A percentile compares a stretch with the other conserved stretches of the same genome.
Conservation (phyloP, 2,329 filamentous ascomycete species). For the Penicillium sp. region DNA sequence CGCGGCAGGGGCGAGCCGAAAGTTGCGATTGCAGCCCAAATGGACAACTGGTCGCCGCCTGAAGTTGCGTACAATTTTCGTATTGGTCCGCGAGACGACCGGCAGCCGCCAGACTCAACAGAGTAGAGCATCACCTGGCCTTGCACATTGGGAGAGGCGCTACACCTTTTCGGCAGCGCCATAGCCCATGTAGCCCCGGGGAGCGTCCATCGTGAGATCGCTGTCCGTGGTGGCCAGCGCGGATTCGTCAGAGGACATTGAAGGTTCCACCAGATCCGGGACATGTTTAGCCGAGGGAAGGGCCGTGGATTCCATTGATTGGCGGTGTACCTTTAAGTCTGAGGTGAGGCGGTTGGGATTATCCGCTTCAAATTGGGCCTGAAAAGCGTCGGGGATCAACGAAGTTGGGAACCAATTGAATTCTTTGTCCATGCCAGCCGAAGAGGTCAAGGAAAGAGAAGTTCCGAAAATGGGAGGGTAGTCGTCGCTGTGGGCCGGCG, state of each 20-base stretch:
- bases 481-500: constrained; percentile 20
- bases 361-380: constrained; percentile 27
- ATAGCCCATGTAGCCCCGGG: no score
- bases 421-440: constrained; percentile 11
- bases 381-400: constrained; percentile 27
- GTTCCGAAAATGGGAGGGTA: constrained; percentile 27
- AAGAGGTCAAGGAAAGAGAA: constrained; percentile 14
- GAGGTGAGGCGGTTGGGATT: constrained; percentile 29
- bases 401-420: neutral
- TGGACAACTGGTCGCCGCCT: no score
- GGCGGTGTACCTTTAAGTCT: constrained; percentile 23
- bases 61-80: no score
- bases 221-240: constrained; percentile 21
- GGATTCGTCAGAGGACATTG: constrained; percentile 22
- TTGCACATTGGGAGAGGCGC: no score
- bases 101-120: no score
- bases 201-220: no score
- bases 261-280: constrained; percentile 20
- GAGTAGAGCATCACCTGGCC: no score
- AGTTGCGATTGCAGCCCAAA: no score
- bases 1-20: no score
- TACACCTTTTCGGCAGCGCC: no score
- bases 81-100: no score
- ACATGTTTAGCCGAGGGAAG: constrained; percentile 19
- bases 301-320: constrained; percentile 25